phyloP scores from a whole-genome alignment of 23 red algal species.

The Cyanidiococcus yangmingshanensis region DNA sequence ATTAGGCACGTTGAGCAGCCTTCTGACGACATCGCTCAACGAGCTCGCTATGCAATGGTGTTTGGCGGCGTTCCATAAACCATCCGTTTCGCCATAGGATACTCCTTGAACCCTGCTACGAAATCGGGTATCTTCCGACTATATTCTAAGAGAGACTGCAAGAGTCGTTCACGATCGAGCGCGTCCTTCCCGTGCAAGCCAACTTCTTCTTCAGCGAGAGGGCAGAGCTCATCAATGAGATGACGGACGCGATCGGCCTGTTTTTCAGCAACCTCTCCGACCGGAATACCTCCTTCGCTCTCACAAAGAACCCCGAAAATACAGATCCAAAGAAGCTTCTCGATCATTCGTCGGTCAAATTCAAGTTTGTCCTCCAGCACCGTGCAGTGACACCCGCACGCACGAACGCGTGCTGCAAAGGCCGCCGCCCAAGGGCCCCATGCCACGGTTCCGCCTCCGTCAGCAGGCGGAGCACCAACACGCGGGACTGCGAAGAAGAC shows the following conservation, averaged over 20 bases:
- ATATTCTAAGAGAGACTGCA: conserved; percentile 53
- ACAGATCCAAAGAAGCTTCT: conserved; percentile 95
- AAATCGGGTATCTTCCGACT: conserved; percentile 51
- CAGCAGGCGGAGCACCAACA: conserved; percentile 50
- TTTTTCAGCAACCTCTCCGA: conserved; percentile 50
- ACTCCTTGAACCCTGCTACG: conserved; percentile 78
- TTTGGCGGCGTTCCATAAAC: conserved; percentile 31
- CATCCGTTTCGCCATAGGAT: conserved; percentile 83
- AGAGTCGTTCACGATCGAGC: conserved; percentile 31
- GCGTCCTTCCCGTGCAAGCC: conserved; percentile 31
- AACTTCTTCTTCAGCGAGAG: conserved; percentile 40
- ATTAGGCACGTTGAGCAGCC: neutral
- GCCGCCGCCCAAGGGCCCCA: conserved; percentile 78
- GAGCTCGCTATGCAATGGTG: neutral
- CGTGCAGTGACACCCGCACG: conserved; percentile 46
- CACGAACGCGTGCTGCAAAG: conserved; percentile 38
- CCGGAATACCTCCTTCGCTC: conserved; percentile 39
- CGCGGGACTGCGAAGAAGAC: conserved; percentile 79
- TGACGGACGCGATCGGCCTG: conserved; percentile 49
- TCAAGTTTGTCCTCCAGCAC: conserved; percentile 46
- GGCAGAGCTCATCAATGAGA: conserved; percentile 51
- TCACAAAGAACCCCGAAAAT: conserved; percentile 52
- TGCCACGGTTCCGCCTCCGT: conserved; percentile 73
- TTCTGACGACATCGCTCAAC: neutral
- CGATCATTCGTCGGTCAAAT: conserved; percentile 49